Evolutionary conservation across 2,329 filamentous ascomycete genomes (phyloP).

Genomic region (Chrysoporthe cubensis): DNA sequence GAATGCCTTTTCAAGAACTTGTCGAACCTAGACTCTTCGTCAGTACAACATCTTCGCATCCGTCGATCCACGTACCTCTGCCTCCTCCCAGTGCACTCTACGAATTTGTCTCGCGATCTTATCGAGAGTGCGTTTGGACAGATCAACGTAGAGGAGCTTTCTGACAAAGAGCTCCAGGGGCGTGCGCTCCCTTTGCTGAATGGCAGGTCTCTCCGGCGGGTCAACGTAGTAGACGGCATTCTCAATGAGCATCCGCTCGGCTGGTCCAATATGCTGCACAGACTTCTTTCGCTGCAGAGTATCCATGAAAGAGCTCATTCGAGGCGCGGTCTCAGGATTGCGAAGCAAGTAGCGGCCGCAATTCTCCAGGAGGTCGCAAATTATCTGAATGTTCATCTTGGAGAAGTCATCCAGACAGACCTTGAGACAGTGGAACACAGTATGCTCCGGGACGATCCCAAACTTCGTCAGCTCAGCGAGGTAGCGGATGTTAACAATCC

Average conservation of each 20-base stretch:
- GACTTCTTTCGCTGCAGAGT: constrained; percentile 95
- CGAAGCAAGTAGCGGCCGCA: constrained; percentile 93
- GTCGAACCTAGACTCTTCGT: constrained; percentile 49
- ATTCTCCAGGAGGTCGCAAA: constrained; percentile 93
- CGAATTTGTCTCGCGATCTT: constrained; percentile 94
- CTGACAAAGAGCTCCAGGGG: constrained; percentile 92
- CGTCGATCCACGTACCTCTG: constrained; percentile 59
- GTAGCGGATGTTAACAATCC: constrained; percentile 95
- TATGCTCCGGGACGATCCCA: constrained; percentile 95
- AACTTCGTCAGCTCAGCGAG: constrained; percentile 97
- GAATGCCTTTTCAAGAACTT: constrained; percentile 79
- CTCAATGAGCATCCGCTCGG: constrained; percentile 97
- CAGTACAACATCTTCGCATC: constrained; percentile 27
- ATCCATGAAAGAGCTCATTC: constrained; percentile 93
- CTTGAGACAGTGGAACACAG: constrained; percentile 98
- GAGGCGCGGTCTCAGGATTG: constrained; percentile 87
- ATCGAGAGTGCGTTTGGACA: constrained; percentile 92
- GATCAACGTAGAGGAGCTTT: constrained; percentile 89
- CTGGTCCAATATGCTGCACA: constrained; percentile 91
- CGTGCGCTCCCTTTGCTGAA: constrained; percentile 94
- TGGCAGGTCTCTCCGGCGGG: constrained; percentile 88
- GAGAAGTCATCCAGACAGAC: constrained; percentile 98
- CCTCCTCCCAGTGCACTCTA: constrained; percentile 96
- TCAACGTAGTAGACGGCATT: constrained; percentile 99
- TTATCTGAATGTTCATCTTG: constrained; percentile 98